Base-by-base conservation (phyloP, 1,139 yeast genomes). In the Candida pseudocylindracea region DNA sequence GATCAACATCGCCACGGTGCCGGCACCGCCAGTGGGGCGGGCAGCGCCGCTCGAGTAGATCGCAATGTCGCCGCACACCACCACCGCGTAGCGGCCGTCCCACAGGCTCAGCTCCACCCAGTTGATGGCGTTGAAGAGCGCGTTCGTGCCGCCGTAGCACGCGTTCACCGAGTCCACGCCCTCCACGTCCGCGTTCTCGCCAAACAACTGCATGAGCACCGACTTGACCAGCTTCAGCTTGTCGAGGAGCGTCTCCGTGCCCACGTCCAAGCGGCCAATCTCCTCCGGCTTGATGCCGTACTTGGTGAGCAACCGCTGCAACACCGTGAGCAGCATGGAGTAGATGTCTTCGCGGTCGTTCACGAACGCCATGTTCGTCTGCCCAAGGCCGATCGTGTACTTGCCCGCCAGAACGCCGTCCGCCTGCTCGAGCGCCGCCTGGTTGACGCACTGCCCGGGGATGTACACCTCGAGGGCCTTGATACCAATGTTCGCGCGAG, bases 1-100 rank as follows among this genome's bases (percentile, higher is more conserved):
- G 48, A 91, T 78, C 53, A 79, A 71, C 51, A 91, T 48, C 33
- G 99, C 99, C 38, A 88, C 92, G 35, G 93, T 69, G 49, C 99
- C 99, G 37, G 93, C 96, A 58, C 99, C 99, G 53, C 99, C 99
- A 37, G 98, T 88, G 47, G 99, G 98, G 63, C 99, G 75, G 36
- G 99, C 99, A 33, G 92, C 76, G 52, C 98, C 98, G 59, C 85
- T 70, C 45, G 88, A 83, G 57, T 91, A 91, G 45, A 91, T 76
- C 50, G 98, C 98, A 53, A 91, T 88, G 55, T 91, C 99, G 54
- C 95, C 96, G 49, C 91, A 74, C 30, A 85, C 94, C 36, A 85
- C 99, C 46, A 88, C 71, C 38, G 98, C 98, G 49, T 88, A 85
- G 56, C 98, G 72, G 41, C 99, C 99, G 50, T 91, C 98, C 98